Evolutionary conservation across 345 rosid genomes (phyloP).

Genomic region (Acer negundo): DNA sequence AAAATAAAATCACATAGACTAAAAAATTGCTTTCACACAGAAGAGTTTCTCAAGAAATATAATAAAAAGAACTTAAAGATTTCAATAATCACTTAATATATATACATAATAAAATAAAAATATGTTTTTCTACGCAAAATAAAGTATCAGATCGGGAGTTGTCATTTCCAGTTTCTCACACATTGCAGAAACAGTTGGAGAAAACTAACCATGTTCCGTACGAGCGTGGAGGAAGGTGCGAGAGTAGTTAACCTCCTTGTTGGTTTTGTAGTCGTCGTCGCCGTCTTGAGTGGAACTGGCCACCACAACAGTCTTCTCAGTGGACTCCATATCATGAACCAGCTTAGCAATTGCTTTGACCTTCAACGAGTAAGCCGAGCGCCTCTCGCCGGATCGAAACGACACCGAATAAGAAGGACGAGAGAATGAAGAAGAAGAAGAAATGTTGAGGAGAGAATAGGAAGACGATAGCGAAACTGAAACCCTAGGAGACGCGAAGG

Average conservation of each 20-base stretch:
- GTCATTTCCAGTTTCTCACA: conserved; percentile 1
- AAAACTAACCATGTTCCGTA: conserved; percentile 63
- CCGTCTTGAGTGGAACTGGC: background rate
- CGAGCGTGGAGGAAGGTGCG: conserved; percentile 74
- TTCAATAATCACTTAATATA: background rate
- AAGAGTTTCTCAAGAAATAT: background rate
- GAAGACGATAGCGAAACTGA: conserved; percentile 20
- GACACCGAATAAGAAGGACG: conserved; percentile 22
- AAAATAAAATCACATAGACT: background rate
- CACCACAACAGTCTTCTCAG: conserved; percentile 20
- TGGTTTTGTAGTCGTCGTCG: conserved; percentile 18
- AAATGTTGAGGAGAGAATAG: conserved; percentile 13
- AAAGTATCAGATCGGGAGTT: background rate
- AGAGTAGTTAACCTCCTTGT: conserved; percentile 40
- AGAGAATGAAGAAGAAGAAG: conserved; percentile 25
- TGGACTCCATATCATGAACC: conserved; percentile 59
- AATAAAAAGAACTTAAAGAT: background rate
- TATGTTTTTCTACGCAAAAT: background rate
- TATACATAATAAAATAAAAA: background rate
- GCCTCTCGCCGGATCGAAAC: conserved; percentile 33
- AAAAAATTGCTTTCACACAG: background rate
- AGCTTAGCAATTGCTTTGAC: conserved; percentile 66
- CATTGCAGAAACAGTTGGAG: background rate
- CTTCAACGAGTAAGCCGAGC: conserved; percentile 30
- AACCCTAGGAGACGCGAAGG: conserved; percentile 44